Evolutionary conservation across 73 alveolate genomes (phyloP).

Genomic region (Tetrahymena borealis): DNA sequence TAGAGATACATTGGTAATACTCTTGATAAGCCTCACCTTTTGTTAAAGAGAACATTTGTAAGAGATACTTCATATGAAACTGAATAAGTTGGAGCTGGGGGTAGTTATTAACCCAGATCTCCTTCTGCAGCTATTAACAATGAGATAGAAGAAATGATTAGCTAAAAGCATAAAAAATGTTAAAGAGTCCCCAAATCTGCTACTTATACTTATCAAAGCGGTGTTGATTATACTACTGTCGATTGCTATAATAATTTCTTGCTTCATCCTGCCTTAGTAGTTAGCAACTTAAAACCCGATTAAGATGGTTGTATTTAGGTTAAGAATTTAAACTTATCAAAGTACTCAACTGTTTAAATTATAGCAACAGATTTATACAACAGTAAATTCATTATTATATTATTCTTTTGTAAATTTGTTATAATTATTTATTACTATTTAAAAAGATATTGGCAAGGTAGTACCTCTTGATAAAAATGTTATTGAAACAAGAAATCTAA

Average conservation of each 20-base stretch:
- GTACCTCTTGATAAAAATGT: slow-evolving; percentile 27
- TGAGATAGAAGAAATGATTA: background rate
- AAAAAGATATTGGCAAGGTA: background rate
- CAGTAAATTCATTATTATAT: slow-evolving; percentile 9
- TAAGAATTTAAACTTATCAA: slow-evolving; percentile 47
- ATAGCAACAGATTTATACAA: slow-evolving; percentile 21
- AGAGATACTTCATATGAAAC: slow-evolving; percentile 21
- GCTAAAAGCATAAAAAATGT: background rate
- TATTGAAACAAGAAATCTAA: slow-evolving; percentile 2
- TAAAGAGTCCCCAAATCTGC: background rate
- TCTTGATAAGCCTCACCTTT: slow-evolving; percentile 49
- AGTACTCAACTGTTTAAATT: slow-evolving; percentile 28
- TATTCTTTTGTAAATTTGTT: slow-evolving; percentile 14
- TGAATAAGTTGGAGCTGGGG: slow-evolving; percentile 1
- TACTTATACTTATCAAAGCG: background rate
- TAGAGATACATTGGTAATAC: slow-evolving; percentile 59
- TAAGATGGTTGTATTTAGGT: background rate
- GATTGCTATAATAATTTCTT: background rate
- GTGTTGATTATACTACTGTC: too few species aligned
- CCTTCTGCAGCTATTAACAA: background rate
- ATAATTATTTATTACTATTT: slow-evolving; percentile 26
- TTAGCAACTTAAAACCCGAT: background rate
- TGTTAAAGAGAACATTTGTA: slow-evolving; percentile 42
- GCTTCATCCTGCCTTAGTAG: background rate
- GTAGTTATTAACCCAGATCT: background rate